phyloP scores from a whole-genome alignment of 2,329 filamentous ascomycete genomes.

The Fusarium buharicum region DNA sequence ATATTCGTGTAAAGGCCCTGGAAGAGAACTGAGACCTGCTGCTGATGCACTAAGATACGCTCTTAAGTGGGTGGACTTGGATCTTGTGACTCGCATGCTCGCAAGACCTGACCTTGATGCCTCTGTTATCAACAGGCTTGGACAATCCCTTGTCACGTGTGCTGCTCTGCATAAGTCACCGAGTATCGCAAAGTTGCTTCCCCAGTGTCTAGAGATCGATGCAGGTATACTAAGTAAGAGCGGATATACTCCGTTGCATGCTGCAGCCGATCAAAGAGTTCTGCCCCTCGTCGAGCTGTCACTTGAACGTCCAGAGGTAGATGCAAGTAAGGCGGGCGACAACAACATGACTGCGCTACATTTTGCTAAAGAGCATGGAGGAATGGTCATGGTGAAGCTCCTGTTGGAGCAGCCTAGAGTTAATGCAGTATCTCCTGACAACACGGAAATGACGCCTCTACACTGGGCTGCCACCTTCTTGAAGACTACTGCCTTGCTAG shows the following conservation, averaged over 20 bases:
- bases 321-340: not conserved
- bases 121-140: not conserved
- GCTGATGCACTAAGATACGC: constrained; percentile 8
- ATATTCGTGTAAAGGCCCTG: constrained; percentile 9
- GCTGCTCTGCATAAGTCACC: not conserved
- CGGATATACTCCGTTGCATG: not conserved
- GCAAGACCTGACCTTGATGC: constrained; percentile 11
- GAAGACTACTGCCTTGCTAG: constrained; percentile 1
- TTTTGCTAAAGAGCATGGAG: not conserved
- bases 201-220: constrained; percentile 3
- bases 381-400: not conserved
- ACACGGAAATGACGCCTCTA: not conserved
- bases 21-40: not conserved
- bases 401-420: constrained; percentile 8
- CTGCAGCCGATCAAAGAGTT: not conserved
- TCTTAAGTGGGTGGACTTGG: no score
- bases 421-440: not conserved
- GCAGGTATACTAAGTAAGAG: not conserved
- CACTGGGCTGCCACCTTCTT: constrained; percentile 6
- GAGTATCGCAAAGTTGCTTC: not conserved
- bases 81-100: constrained; percentile 11
- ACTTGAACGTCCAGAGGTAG: constrained; percentile 8
- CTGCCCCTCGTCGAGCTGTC: constrained; percentile 1
- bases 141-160: constrained; percentile 8
- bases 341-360: not conserved